Evolutionary conservation across 1,139 yeast genomes (phyloP).

Genomic region (Diutina scorzettiae): DNA sequence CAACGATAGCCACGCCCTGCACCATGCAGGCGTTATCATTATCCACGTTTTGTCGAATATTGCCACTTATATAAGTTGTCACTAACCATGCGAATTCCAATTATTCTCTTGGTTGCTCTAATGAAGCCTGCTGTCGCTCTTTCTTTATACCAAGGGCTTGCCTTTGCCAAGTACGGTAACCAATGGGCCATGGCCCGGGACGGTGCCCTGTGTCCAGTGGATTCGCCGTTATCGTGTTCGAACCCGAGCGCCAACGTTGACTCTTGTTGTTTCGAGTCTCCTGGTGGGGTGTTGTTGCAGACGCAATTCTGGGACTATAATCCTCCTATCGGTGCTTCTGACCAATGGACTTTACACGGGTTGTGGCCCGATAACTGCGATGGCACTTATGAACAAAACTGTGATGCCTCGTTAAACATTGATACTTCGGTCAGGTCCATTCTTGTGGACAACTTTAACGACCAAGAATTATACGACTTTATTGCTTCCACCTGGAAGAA

Average conservation of each 20-base stretch:
- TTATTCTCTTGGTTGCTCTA: no score
- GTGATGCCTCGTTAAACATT: slow-evolving; percentile 12
- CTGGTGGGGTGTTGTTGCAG: slow-evolving; percentile 74
- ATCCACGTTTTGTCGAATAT: neutral
- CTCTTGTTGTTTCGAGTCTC: slow-evolving; percentile 78
- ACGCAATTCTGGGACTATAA: slow-evolving; percentile 93
- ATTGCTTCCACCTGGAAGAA: slow-evolving; percentile 70
- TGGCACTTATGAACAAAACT: slow-evolving; percentile 42
- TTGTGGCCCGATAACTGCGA: slow-evolving; percentile 36
- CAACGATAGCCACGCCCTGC: neutral
- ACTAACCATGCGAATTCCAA: neutral
- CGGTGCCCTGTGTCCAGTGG: neutral
- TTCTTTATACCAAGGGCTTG: neutral
- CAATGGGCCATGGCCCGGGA: neutral
- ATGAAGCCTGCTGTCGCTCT: neutral
- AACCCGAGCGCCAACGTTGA: slow-evolving; percentile 11
- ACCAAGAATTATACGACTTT: slow-evolving; percentile 38
- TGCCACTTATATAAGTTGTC: neutral
- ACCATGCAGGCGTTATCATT: neutral
- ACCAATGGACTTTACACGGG: slow-evolving; percentile 6
- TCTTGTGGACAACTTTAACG: slow-evolving; percentile 35
- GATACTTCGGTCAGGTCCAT: slow-evolving; percentile 22
- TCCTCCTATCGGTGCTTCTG: slow-evolving; percentile 36
- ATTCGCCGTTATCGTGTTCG: slow-evolving; percentile 3
- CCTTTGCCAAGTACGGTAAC: neutral